Evolutionary conservation across 306 rosid genomes (phyloP), one percentile per base, ranked within the genome.

Genomic region (Pyrus betulifolia): DNA sequence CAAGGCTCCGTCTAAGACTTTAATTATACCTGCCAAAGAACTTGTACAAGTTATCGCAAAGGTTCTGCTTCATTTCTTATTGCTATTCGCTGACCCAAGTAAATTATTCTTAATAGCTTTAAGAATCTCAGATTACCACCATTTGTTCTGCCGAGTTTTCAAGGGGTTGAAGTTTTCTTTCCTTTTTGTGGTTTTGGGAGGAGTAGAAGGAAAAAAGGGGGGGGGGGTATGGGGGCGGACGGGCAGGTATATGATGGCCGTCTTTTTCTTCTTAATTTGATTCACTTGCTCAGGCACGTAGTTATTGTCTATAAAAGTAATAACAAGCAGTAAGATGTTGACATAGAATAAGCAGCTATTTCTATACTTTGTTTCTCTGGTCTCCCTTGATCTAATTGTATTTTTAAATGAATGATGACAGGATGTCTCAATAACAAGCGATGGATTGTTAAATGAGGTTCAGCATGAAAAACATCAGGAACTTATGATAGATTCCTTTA

Each of bases 11-110:
- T 79, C 77, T 45, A 89, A 89, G 87, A 92, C 84, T 61, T 67
- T 92, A 70, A 86, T 88, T 58, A 90, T 95, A 87, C 87, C 91
- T 81, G 83, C 88, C 76, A 83, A 85, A 67, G 97, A 95, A 44
- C 88, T 95, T 82, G 99, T 95, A 79, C 99, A 95, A 89, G 92
- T 95, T 81, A 79, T 86, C 65, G 97, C 96, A 8, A 90, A 92
- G 99, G 99, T 95, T 73, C 55, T 82, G 80, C 82, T 72, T 51
- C 82, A 67, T 78, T 80, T 87, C 44, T 33, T 35, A 49, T 19
- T 55, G 77, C 25, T 22, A 33, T 79, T 73, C 5, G 42, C 19
- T 35, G 35, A 72, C 18, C 22, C 54, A 4, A 38, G 68, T 40
- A 60, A 58, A 59, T 11, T 63, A 44, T 38, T 15, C 11, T 42